phyloP scores from a whole-genome alignment of 2,329 filamentous ascomycete genomes.

The Sporothrix brasiliensis region DNA sequence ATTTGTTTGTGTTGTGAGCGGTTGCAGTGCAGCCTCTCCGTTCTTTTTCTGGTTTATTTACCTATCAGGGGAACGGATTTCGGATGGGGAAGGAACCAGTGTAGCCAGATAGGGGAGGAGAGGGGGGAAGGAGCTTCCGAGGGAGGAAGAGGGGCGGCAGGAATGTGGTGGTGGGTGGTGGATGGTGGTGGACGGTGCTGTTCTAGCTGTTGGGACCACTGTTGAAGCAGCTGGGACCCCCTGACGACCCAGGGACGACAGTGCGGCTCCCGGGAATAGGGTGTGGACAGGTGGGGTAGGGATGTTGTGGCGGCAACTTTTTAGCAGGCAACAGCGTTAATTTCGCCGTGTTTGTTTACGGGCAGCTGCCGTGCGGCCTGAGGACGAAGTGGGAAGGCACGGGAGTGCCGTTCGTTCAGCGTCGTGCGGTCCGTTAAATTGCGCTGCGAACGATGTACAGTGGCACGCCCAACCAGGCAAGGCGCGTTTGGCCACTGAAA shows the following conservation, averaged over 20 bases:
- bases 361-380: background rate
- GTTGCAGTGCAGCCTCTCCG: conserved; percentile 24
- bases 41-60: conserved; percentile 30
- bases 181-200: background rate
- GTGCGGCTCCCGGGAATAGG: background rate
- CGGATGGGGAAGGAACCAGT: conserved; percentile 32
- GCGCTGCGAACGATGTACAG: conserved; percentile 3
- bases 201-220: background rate
- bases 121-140: conserved; percentile 22
- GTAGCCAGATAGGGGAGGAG: conserved; percentile 20
- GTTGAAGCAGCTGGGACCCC: background rate
- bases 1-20: conserved; percentile 30
- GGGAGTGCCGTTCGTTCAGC: conserved; percentile 12
- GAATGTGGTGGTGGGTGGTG: conserved; percentile 10
- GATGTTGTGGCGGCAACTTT: background rate
- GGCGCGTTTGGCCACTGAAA: conserved; percentile 27
- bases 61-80: conserved; percentile 30
- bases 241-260: conserved; percentile 10
- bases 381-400: conserved; percentile 18
- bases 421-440: background rate
- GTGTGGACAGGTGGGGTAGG: conserved; percentile 21
- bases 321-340: conserved; percentile 2
- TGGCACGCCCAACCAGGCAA: conserved; percentile 15
- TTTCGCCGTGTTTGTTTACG: conserved; percentile 22
- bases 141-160: conserved; percentile 23